Evolutionary conservation across 169 alveolate species (phyloP), one percentile per base, ranked within the genome.

Genomic region (Hammondia hammondi): DNA sequence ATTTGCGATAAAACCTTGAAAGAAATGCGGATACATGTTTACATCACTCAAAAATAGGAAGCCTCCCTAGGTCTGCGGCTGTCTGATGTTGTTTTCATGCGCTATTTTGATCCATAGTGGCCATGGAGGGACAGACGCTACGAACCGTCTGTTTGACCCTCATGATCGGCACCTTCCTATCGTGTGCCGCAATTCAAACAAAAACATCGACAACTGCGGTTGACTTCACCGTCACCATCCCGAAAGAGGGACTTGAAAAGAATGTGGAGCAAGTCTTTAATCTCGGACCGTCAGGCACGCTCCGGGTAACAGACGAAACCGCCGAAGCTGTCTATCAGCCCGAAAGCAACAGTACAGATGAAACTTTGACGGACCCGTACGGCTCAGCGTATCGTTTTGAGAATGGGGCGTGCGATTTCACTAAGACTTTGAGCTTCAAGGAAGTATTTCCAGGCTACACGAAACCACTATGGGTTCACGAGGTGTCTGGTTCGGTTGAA

Each of bases 341-440:
- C 32, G 84, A n/a, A 29, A 10, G 2, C 32, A n/a, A 14, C 32
- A 35, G 17, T 9, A 9, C 29, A 5, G 87, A 37, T 19, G 87
- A 4, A 21, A 5, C 87, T 37, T 77, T 39, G 56, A n/a, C 46
- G 1, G 48, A 17, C 32, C 19, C 56, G 24, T 67, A 77, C 46
- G 48, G 6, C 2, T 6, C 32, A 43, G 87, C 87, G 29, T 77
- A 77, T 4, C 43, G 43, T 4, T 77, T 77, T 39, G 48, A 77
- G 87, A 39, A 77, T 46, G 87, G 87, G 5, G 87, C 87, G 48
- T 77, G 87, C 48, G 87, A 77, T 39, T 77, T 77, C 87, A 32
- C 27, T n/a, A 77, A 32, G 32, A 77, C 87, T 5, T 14, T 77
- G 10, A n/a, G 12, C 43, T 77, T 21, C 87, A 24, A 77, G 87